These are phyloP conservation scores for Dryas drummondii DNA, from an alignment of 306 rosid genomes.

Conservation along the genomic window DNA sequence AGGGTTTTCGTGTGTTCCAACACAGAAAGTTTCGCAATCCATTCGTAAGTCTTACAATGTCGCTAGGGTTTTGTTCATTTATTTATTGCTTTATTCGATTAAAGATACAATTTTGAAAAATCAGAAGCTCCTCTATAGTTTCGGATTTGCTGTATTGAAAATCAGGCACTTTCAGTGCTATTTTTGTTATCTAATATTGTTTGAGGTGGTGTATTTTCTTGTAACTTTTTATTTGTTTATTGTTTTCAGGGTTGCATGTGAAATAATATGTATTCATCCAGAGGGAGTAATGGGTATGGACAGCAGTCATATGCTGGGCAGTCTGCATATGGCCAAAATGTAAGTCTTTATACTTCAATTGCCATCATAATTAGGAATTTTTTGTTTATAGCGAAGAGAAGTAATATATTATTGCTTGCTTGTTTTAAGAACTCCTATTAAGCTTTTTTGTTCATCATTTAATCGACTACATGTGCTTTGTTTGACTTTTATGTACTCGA, in stretches of 20 bases:
- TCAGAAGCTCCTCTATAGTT: background rate
- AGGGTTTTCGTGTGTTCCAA: constrained; percentile 33
- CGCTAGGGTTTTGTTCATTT: constrained; percentile 2
- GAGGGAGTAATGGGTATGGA: constrained; percentile 81
- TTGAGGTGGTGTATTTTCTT: background rate
- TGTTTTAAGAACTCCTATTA: too few species aligned
- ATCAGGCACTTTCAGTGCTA: background rate
- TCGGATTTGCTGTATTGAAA: background rate
- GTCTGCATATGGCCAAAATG: constrained; percentile 79
- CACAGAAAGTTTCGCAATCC: background rate
- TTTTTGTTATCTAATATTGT: background rate
- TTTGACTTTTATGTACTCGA: background rate
- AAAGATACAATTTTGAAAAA: background rate
- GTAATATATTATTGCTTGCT: too few species aligned
- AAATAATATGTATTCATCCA: constrained; percentile 73
- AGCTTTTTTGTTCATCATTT: too few species aligned
- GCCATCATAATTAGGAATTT: background rate
- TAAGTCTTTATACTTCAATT: constrained; percentile 21
- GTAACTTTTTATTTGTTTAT: background rate
- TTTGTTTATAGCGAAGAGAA: too few species aligned
- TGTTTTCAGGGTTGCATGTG: constrained; percentile 17
- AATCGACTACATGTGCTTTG: too few species aligned
- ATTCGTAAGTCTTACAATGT: background rate
- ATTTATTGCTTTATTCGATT: background rate
- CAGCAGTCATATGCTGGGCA: constrained; percentile 82